These are phyloP conservation scores for Candida oleophila DNA, from an alignment of 805 yeast species.

Conservation along the genomic window DNA sequence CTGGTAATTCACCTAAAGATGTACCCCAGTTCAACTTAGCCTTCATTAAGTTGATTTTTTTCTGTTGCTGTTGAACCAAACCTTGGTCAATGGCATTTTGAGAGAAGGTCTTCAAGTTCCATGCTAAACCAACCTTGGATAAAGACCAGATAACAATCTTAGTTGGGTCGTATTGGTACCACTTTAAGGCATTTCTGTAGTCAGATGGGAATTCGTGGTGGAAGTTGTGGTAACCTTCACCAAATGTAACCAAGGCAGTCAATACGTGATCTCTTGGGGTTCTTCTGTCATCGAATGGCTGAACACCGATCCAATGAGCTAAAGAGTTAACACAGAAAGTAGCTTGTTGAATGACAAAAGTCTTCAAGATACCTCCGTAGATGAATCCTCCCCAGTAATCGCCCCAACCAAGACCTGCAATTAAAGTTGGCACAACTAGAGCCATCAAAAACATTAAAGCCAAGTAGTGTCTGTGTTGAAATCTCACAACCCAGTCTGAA, in stretches of 20 bases:
- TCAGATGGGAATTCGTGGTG: slow-evolving; percentile 90
- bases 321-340: slow-evolving; percentile 84
- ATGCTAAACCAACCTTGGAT: slow-evolving; percentile 68
- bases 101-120: slow-evolving; percentile 72
- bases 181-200: slow-evolving; percentile 81
- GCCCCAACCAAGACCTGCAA: slow-evolving; percentile 60
- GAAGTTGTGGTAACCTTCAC: slow-evolving; percentile 89
- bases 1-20: slow-evolving; percentile 61
- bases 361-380: slow-evolving; percentile 72
- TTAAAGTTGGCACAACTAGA: slow-evolving; percentile 58
- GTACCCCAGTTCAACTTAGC: slow-evolving; percentile 73
- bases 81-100: slow-evolving; percentile 84
- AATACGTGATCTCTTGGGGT: slow-evolving; percentile 82
- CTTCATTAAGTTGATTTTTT: slow-evolving; percentile 68
- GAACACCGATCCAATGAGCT: slow-evolving; percentile 84
- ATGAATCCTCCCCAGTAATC: slow-evolving; percentile 71
- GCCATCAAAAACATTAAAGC: slow-evolving; percentile 59
- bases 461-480: slow-evolving; percentile 79
- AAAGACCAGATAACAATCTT: slow-evolving; percentile 57
- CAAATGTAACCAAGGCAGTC: slow-evolving; percentile 81
- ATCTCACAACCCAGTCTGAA: slow-evolving; percentile 73
- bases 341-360: slow-evolving; percentile 75
- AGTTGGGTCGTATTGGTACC: slow-evolving; percentile 89
- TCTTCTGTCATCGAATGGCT: slow-evolving; percentile 85
- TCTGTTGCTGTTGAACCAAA: slow-evolving; percentile 77